Base-by-base conservation (phyloP, 768 basidiomycete species). In the Leccinum incarnatum region DNA sequence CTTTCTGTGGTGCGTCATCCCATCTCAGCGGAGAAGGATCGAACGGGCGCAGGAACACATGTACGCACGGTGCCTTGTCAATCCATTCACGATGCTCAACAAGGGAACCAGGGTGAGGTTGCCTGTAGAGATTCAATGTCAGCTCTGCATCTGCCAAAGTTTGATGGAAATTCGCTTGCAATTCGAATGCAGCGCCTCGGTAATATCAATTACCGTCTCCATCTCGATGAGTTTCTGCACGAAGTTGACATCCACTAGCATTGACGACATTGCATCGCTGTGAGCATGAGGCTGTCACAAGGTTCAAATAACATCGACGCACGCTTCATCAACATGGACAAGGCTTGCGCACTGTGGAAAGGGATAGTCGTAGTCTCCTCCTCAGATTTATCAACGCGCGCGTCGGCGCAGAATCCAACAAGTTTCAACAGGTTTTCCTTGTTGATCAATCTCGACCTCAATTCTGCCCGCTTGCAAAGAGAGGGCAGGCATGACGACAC, bases 311-410 rank as follows among this genome's bases (percentile, higher is more conserved):
- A 3, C 4, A 3, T 30, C 36, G 4, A 62, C 63, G 30, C 45
- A 72, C 68, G n/a, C 45, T 70, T 64, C 54, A 68, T 63, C 34
- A 73, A 40, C 57, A 72, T 53, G 5, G 66, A 54, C 54, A 70
- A 55, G 14, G 72, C 70, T 25, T 68, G 72, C 3, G 66, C 64
- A n/a, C 65, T 58, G 45, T 73, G 57, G 27, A 71, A 69, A 51
- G 59, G 61, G 21, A 64, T 52, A 1, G 57, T 65, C 1, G 61
- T 64, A 15, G 61, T 58, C 10, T 56, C 63, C 12, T 71, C 70
- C 12, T 62, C 59, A 9, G 56, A 53, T 48, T 51, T 53, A 21
- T 10, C 15, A 1, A 62, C 27, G 5, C 57, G 59, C 4, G 32
- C 23, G 36, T 45, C 49, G 8, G 69, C 62, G n/a, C 65, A 73